Evolutionary conservation across 192 early-diverging fungal genomes (phyloP).

Genomic region (Backusella circina): DNA sequence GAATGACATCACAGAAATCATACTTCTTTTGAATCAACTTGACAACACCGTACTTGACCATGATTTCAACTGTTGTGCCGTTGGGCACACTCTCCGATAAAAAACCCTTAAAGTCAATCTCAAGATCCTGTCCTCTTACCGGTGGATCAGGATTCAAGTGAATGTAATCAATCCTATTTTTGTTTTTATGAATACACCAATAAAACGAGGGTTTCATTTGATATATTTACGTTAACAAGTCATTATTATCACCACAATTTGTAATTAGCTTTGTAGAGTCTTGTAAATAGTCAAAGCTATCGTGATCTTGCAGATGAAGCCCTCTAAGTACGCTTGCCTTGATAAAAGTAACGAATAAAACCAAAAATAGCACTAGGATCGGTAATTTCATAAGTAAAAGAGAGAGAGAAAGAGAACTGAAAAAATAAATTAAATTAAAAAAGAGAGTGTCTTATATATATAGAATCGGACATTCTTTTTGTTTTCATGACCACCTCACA

Average conservation of each 20-base stretch:
- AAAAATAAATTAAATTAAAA: not conserved
- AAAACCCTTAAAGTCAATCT: constrained; percentile 40
- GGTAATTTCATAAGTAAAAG: not conserved
- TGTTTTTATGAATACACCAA: not conserved
- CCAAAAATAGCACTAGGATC: not conserved
- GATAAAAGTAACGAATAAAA: not conserved
- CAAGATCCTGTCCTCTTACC: constrained; percentile 36
- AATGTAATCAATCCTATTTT: constrained; percentile 34
- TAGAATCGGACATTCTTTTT: too few relatives aligned
- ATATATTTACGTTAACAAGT: constrained; percentile 21
- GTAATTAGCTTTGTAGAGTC: constrained; percentile 23
- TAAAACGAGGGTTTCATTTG: not conserved
- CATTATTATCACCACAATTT: constrained; percentile 22
- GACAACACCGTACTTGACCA: constrained; percentile 45
- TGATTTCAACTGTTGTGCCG: constrained; percentile 37
- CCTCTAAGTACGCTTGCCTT: not conserved
- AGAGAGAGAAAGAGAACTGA: not conserved
- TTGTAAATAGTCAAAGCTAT: not conserved
- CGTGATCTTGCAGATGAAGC: not conserved
- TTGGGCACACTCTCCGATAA: constrained; percentile 35
- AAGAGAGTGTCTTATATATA: not conserved
- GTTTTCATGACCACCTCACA: too few relatives aligned
- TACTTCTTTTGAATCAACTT: constrained; percentile 39
- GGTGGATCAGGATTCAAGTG: constrained; percentile 46
- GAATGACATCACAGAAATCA: constrained; percentile 46